Evolutionary conservation across 345 rosid species (phyloP).

Genomic region (Isatis tinctoria): DNA sequence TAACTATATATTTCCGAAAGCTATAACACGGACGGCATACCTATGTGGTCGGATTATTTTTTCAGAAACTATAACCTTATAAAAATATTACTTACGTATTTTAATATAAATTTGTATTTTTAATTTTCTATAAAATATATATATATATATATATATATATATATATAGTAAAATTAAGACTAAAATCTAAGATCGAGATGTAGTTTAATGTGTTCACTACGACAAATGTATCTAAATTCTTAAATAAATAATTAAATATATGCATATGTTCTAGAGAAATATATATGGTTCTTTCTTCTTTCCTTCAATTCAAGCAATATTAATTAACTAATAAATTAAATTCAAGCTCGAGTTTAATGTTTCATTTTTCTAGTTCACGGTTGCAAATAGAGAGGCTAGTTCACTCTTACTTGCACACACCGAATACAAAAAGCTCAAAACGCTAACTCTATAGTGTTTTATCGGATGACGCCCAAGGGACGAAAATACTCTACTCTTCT

Average conservation of each 20-base stretch:
- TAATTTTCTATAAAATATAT: not conserved
- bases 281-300: not conserved
- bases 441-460: not conserved
- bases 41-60: no score
- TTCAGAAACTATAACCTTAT: no score
- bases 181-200: not conserved
- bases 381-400: not conserved
- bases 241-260: no score
- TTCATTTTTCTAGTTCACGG: not conserved
- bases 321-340: no score
- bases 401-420: not conserved
- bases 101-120: no score
- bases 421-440: not conserved
- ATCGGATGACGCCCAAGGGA: not conserved
- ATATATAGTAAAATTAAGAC: not conserved
- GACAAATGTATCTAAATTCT: not conserved
- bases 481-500: not conserved
- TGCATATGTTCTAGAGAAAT: not conserved
- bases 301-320: not conserved
- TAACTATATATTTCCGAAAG: no score
- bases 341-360: not conserved
- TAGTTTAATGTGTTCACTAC: not conserved
- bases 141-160: no score
- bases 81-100: no score
- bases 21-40: no score